These are phyloP conservation scores for Stachybotrys chlorohalonatus DNA, from an alignment of 2,329 filamentous ascomycete species.

Conservation along the genomic window DNA sequence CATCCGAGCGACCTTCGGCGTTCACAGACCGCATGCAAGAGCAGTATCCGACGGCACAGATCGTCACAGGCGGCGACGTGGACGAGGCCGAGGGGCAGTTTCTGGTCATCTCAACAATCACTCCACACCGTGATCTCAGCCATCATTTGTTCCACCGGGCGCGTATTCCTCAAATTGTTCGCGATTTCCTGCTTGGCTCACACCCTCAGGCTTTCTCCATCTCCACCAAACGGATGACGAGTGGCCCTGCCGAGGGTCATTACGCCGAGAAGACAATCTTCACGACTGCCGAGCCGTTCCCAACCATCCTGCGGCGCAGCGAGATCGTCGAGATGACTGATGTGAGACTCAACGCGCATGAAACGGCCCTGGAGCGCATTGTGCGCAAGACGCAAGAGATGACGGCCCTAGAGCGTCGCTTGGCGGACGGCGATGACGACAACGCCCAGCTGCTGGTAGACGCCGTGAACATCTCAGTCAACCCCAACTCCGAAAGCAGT, in stretches of 20 bases:
- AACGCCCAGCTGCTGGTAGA: conserved; percentile 62
- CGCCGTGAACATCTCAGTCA: conserved; percentile 68
- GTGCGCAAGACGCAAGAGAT: conserved; percentile 87
- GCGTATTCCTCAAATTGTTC: conserved; percentile 71
- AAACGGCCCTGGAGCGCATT: conserved; percentile 86
- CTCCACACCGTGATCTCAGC: conserved; percentile 68
- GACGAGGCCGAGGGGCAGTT: conserved; percentile 89
- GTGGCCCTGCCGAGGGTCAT: conserved; percentile 61
- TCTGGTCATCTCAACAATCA: conserved; percentile 72
- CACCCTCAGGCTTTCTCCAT: conserved; percentile 72
- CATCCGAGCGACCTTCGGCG: conserved; percentile 65
- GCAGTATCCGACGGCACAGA: conserved; percentile 77
- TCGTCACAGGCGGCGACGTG: conserved; percentile 58
- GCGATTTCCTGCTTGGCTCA: conserved; percentile 78
- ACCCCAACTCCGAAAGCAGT: conserved; percentile 64
- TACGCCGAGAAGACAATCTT: conserved; percentile 79
- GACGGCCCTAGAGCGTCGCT: conserved; percentile 62
- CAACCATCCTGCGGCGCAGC: conserved; percentile 80
- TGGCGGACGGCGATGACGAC: conserved; percentile 63
- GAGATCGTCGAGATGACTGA: conserved; percentile 67
- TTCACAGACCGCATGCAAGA: conserved; percentile 92
- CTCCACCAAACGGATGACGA: conserved; percentile 61
- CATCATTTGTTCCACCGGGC: conserved; percentile 83
- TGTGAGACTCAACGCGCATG: conserved; percentile 60
- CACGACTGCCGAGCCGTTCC: conserved; percentile 77